phyloP scores from a whole-genome alignment of 805 yeast genomes.

The Candida saitoana region DNA sequence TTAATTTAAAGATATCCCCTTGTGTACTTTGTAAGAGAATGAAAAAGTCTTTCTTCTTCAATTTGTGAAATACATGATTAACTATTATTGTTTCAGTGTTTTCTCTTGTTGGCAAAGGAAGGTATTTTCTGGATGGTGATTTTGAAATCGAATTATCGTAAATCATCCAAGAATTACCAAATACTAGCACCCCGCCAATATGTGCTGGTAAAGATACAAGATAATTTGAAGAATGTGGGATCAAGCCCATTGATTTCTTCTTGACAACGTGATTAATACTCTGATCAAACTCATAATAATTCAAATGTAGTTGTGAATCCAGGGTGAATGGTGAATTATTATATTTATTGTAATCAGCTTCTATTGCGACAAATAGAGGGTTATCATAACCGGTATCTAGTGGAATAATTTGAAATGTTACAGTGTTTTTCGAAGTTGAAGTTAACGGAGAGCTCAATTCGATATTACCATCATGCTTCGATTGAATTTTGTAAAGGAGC shows the following conservation, averaged over 20 bases:
- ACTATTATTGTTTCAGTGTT: constrained; percentile 36
- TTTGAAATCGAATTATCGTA: constrained; percentile 33
- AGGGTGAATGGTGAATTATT: constrained; percentile 10
- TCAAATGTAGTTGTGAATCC: constrained; percentile 30
- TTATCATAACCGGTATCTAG: constrained; percentile 77
- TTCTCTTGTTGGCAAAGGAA: constrained; percentile 56
- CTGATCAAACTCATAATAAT: constrained; percentile 77
- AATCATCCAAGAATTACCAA: constrained; percentile 52
- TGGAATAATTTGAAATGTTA: constrained; percentile 54
- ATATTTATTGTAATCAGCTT: constrained; percentile 47
- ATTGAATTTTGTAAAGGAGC: constrained; percentile 61
- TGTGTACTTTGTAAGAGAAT: constrained; percentile 61
- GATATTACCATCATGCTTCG: constrained; percentile 39
- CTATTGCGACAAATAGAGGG: constrained; percentile 81
- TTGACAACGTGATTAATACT: constrained; percentile 76
- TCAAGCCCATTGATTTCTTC: constrained; percentile 17
- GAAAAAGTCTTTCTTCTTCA: constrained; percentile 59
- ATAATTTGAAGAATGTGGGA: constrained; percentile 40
- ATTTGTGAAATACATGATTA: constrained; percentile 59
- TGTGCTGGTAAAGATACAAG: constrained; percentile 71
- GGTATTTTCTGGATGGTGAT: constrained; percentile 13
- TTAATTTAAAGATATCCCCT: constrained; percentile 71
- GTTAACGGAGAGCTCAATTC: constrained; percentile 73
- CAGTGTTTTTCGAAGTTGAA: constrained; percentile 44
- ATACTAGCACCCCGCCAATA: constrained; percentile 63